These are phyloP conservation scores for Aspergillus sclerotiicarbonarius DNA, from an alignment of 495 filamentous ascomycete genomes.

Conservation along the genomic window DNA sequence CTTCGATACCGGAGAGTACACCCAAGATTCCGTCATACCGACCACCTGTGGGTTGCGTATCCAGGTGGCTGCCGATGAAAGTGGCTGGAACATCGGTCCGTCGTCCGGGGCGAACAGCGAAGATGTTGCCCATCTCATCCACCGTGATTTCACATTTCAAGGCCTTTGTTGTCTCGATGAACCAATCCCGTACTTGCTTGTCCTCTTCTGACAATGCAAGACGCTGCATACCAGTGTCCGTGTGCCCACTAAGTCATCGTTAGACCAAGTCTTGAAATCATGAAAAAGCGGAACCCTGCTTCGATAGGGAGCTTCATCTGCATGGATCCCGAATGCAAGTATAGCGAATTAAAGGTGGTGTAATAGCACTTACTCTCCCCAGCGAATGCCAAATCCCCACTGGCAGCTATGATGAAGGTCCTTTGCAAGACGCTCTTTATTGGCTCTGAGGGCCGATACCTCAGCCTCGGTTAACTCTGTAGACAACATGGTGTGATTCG, in stretches of 20 bases:
- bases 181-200: conserved; percentile 73
- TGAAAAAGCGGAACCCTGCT: background rate
- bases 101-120: conserved; percentile 64
- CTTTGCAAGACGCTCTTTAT: conserved; percentile 57
- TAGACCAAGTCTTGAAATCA: background rate
- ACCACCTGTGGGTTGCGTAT: conserved; percentile 76
- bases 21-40: conserved; percentile 75
- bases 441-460: conserved; percentile 50
- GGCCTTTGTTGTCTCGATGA: conserved; percentile 60
- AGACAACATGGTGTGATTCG: conserved; percentile 35
- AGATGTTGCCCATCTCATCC: conserved; percentile 74
- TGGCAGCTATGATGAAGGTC: conserved; percentile 65
- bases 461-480: conserved; percentile 40
- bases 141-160: conserved; percentile 62
- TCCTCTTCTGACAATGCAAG: conserved; percentile 70
- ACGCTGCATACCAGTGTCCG: conserved; percentile 64
- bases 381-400: conserved; percentile 63
- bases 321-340: background rate
- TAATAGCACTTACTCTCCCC: conserved; percentile 55
- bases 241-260: conserved; percentile 41
- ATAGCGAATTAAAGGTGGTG: background rate
- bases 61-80: conserved; percentile 71
- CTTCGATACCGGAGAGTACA: conserved; percentile 68
- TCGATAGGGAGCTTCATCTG: background rate
- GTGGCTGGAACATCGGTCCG: conserved; percentile 56